Percentiles rank a stretch among this genome's conserved stretches.
Conservation (phyloP, 345 rosid species). For the Syzygium oleosum region DNA sequence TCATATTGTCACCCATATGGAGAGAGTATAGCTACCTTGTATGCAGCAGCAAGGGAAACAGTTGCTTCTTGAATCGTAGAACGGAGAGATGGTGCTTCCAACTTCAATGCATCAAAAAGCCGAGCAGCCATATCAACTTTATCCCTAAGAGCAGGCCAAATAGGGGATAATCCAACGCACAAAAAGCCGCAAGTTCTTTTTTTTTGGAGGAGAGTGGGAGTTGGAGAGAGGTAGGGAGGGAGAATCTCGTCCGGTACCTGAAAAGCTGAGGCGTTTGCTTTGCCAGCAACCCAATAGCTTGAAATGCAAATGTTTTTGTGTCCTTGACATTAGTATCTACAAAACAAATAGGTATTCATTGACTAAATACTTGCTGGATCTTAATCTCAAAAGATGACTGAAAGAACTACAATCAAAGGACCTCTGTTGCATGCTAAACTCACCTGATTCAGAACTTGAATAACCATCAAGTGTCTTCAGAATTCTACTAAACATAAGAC, state of each 20-base stretch:
- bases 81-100: constrained; percentile 62
- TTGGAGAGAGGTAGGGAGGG: too few relatives aligned
- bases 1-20: background rate
- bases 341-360: background rate
- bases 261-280: constrained; percentile 85
- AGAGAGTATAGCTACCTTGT: constrained; percentile 37
- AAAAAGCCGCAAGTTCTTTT: background rate
- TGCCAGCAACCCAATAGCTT: constrained; percentile 81
- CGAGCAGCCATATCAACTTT: constrained; percentile 70
- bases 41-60: constrained; percentile 68
- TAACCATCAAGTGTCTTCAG: constrained; percentile 79
- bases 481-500: constrained; percentile 61
- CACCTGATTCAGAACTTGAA: constrained; percentile 67
- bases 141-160: constrained; percentile 41
- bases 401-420: background rate
- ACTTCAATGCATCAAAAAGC: constrained; percentile 79
- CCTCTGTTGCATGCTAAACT: background rate
- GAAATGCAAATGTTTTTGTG: constrained; percentile 62
- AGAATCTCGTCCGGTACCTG: constrained; percentile 27
- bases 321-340: constrained; percentile 62
- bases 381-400: background rate
- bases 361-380: background rate
- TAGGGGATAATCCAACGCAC: background rate
- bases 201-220: background rate
- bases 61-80: constrained; percentile 71